A percentile compares a stretch with the other conserved stretches of the same genome.
Evolutionary conservation across 257 asterid genomes (phyloP).

Genomic region (Orobanche coerulescens): DNA sequence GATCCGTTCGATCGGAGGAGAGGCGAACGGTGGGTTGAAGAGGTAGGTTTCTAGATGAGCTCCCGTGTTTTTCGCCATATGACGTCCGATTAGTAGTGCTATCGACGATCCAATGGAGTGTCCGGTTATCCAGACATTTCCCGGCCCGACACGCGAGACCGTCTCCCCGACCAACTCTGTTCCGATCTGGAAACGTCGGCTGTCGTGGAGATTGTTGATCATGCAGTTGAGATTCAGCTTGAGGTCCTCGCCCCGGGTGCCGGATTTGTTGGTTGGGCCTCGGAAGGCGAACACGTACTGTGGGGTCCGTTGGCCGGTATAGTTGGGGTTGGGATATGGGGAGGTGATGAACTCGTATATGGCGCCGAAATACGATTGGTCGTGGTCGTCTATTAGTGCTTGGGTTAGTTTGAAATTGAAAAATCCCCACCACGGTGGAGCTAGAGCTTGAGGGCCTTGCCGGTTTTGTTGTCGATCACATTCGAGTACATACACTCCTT

Average conservation of each 20-base stretch:
- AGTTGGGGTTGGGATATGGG: slow-evolving; percentile 8
- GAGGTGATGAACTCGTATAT: slow-evolving; percentile 36
- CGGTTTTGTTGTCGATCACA: slow-evolving; percentile 51
- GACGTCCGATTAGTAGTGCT: slow-evolving; percentile 50
- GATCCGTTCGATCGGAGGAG: slow-evolving; percentile 48
- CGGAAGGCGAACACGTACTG: slow-evolving; percentile 54
- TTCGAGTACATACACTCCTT: slow-evolving; percentile 53
- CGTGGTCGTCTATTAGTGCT: slow-evolving; percentile 39
- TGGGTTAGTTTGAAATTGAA: slow-evolving; percentile 48
- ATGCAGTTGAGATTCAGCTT: slow-evolving; percentile 47
- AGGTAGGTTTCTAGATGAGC: slow-evolving; percentile 51
- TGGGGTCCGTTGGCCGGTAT: slow-evolving; percentile 31
- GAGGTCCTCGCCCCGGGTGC: slow-evolving; percentile 38
- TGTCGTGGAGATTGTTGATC: slow-evolving; percentile 37
- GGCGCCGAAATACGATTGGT: slow-evolving; percentile 51
- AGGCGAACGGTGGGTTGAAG: slow-evolving; percentile 66
- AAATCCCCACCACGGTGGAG: slow-evolving; percentile 74
- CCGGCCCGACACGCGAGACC: slow-evolving; percentile 21
- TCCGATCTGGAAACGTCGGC: slow-evolving; percentile 40
- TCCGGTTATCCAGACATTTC: slow-evolving; percentile 59
- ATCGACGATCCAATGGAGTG: slow-evolving; percentile 69
- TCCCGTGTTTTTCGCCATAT: slow-evolving; percentile 33
- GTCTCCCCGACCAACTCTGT: slow-evolving; percentile 21
- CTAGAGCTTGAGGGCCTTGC: slow-evolving; percentile 43
- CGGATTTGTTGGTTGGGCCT: slow-evolving; percentile 46